phyloP scores from a whole-genome alignment of 331 rosid genomes.

The Saraca asoca region DNA sequence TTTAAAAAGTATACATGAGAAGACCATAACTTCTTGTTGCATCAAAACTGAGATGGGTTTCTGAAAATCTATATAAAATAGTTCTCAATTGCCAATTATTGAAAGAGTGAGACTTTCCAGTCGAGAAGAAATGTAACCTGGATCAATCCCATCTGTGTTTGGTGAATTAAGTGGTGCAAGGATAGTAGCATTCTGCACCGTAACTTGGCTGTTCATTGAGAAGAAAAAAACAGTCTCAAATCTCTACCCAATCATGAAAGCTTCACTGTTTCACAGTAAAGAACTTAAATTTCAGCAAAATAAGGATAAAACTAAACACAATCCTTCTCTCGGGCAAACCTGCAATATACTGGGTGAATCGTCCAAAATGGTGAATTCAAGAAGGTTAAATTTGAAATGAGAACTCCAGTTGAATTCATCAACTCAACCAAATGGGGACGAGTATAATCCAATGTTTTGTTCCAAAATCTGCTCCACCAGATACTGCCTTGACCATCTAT shows the following conservation, averaged over 20 bases:
- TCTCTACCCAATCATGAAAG: conserved; percentile 49
- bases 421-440: conserved; percentile 77
- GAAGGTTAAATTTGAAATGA: conserved; percentile 70
- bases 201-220: conserved; percentile 68
- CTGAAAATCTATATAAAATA: conserved; percentile 17
- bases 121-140: conserved; percentile 54
- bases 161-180: conserved; percentile 70
- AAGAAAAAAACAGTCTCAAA: conserved; percentile 57
- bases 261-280: conserved; percentile 48
- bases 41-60: conserved; percentile 10
- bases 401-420: conserved; percentile 59
- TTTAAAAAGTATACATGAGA: conserved; percentile 34
- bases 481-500: conserved; percentile 71
- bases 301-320: conserved; percentile 26
- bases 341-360: conserved; percentile 79
- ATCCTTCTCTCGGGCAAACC: conserved; percentile 51
- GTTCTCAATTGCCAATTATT: conserved; percentile 1
- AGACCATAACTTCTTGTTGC: conserved; percentile 2
- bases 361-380: conserved; percentile 75
- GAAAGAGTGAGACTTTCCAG: conserved; percentile 11
- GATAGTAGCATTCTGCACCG: conserved; percentile 57
- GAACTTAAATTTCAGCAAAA: conserved; percentile 32
- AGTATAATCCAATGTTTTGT: conserved; percentile 59
- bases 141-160: conserved; percentile 77
- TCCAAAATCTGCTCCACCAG: conserved; percentile 66